Percentiles rank a stretch among this genome's conserved stretches.
phyloP scores from a whole-genome alignment of 2,329 filamentous ascomycete species.

The Neurospora crassa region DNA sequence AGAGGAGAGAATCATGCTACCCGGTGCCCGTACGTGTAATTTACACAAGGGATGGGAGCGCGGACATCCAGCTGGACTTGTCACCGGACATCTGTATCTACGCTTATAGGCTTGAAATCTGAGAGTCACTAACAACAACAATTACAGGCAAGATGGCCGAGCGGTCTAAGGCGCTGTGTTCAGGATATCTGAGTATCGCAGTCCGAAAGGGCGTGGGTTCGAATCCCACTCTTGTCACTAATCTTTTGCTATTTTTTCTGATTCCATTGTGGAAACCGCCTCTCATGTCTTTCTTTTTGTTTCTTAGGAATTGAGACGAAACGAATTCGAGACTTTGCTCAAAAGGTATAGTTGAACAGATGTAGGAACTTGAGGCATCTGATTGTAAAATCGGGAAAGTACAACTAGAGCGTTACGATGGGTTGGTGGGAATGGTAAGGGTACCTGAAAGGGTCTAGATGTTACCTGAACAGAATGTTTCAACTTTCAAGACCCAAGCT shows the following conservation, averaged over 20 bases:
- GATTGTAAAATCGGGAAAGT: background rate
- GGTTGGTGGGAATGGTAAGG: too few relatives aligned
- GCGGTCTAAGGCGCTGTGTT: background rate
- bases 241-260: background rate
- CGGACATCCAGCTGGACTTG: background rate
- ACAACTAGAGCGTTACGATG: background rate
- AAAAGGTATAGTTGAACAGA: background rate
- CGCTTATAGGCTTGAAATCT: background rate
- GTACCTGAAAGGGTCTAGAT: too few relatives aligned
- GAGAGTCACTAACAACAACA: accelerated
- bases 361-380: background rate
- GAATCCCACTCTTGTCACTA: background rate
- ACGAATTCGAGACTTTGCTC: background rate
- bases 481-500: too few relatives aligned
- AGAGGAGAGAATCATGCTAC: too few relatives aligned
- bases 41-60: too few relatives aligned
- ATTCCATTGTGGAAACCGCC: background rate
- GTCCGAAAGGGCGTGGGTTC: too few relatives aligned
- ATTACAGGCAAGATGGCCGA: background rate
- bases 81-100: background rate
- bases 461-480: too few relatives aligned
- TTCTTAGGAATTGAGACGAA: background rate
- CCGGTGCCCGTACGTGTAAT: too few relatives aligned
- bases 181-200: too few relatives aligned
- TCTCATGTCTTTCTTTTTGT: background rate